Evolutionary conservation across 2,329 filamentous ascomycete genomes (phyloP).

Genomic region (Ophiostoma perfectum): DNA sequence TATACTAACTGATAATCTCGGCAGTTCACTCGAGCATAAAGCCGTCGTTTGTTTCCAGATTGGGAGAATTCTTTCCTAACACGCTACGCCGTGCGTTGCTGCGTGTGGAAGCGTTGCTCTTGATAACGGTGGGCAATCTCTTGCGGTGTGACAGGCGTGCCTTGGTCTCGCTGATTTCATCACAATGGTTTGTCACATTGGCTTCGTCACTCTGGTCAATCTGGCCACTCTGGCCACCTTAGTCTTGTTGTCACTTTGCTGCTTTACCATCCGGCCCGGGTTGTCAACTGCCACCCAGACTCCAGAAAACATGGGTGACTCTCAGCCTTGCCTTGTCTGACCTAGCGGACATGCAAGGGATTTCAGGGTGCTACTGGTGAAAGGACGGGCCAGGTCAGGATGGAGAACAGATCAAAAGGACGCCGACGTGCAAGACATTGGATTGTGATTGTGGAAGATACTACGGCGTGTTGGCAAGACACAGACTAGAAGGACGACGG

Average conservation of each 20-base stretch:
- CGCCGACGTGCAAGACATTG: no score
- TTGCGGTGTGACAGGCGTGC: not conserved
- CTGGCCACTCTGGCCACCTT: no score
- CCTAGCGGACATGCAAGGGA: constrained; percentile 18
- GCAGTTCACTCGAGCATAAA: not conserved
- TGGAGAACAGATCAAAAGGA: not conserved
- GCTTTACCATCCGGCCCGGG: not conserved
- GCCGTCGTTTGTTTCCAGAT: not conserved
- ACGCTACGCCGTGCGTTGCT: not conserved
- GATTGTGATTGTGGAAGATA: no score
- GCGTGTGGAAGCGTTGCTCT: no score
- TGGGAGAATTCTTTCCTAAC: not conserved
- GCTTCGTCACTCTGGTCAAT: no score
- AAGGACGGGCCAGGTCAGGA: not conserved
- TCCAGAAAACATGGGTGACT: not conserved
- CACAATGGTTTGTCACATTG: no score
- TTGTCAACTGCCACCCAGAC: no score
- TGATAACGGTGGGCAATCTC: no score
- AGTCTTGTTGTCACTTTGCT: not conserved
- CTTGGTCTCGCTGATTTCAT: no score
- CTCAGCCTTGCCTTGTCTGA: constrained; percentile 16
- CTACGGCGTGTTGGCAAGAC: not conserved
- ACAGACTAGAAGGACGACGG: not conserved
- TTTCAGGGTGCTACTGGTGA: not conserved
- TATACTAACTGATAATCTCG: no score